Evolutionary conservation across 139 green algal genomes (phyloP).

Genomic region (Chlorella sp.): DNA sequence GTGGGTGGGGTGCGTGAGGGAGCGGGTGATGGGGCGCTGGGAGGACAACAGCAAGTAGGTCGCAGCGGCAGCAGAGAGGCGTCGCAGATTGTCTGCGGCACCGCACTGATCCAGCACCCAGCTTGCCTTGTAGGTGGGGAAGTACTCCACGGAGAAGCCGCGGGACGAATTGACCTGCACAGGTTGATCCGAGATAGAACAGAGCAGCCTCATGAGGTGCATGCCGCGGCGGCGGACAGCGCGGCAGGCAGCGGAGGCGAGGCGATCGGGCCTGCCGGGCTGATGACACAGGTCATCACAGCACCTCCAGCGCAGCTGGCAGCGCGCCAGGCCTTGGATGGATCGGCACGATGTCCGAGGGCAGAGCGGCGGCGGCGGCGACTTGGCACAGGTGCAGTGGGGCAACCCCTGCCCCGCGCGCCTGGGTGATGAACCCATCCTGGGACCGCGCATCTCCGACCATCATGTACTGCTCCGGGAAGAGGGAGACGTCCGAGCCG

Average conservation of each 20-base stretch:
- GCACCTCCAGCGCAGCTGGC: too few relatives aligned
- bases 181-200: too few relatives aligned
- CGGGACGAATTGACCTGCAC: constrained; percentile 65
- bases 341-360: too few relatives aligned
- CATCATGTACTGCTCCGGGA: constrained; percentile 37
- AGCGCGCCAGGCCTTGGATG: too few relatives aligned
- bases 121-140: constrained; percentile 54
- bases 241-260: too few relatives aligned
- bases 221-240: too few relatives aligned
- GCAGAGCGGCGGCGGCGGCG: background rate
- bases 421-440: background rate
- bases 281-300: too few relatives aligned
- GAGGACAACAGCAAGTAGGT: too few relatives aligned
- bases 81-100: background rate
- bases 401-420: background rate
- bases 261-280: too few relatives aligned
- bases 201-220: too few relatives aligned
- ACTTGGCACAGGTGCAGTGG: background rate
- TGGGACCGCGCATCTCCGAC: constrained; percentile 5
- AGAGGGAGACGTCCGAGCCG: constrained; percentile 24
- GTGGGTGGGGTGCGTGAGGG: background rate
- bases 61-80: too few relatives aligned
- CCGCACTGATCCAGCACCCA: background rate
- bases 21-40: too few relatives aligned
- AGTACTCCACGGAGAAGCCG: constrained; percentile 76